Evolutionary conservation across 805 yeast genomes (phyloP).

Genomic region (Metschnikowia matae): DNA sequence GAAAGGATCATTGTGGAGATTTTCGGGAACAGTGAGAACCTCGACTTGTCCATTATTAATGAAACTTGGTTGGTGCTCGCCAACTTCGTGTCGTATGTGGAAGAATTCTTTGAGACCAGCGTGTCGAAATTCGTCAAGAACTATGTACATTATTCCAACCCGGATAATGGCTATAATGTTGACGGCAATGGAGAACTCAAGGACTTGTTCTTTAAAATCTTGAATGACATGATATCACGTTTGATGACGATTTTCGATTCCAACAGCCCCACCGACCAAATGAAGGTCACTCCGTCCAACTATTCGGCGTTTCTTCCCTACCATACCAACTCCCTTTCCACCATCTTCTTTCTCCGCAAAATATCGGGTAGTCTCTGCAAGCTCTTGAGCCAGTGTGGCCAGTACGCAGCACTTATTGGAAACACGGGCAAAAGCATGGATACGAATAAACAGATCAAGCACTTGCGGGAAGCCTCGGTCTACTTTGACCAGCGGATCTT

Average conservation of each 20-base stretch:
- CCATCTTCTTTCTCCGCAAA: slow-evolving; percentile 32
- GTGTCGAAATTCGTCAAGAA: slow-evolving; percentile 35
- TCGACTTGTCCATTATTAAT: slow-evolving; percentile 38
- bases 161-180: slow-evolving; percentile 21
- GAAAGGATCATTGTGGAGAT: slow-evolving; percentile 27
- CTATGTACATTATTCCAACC: slow-evolving; percentile 30
- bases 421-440: slow-evolving; percentile 29
- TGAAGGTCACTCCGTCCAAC: slow-evolving; percentile 34
- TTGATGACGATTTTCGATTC: slow-evolving; percentile 29
- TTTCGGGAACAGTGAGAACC: slow-evolving; percentile 36
- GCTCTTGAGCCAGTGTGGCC: slow-evolving; percentile 31
- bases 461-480: slow-evolving; percentile 28
- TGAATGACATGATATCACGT: slow-evolving; percentile 24
- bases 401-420: slow-evolving; percentile 30
- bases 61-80: slow-evolving; percentile 42
- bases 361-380: slow-evolving; percentile 26
- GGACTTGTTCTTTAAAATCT: slow-evolving; percentile 23
- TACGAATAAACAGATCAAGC: slow-evolving; percentile 35
- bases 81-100: slow-evolving; percentile 33
- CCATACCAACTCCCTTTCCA: slow-evolving; percentile 38
- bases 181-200: slow-evolving; percentile 30
- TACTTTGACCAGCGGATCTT: slow-evolving; percentile 35
- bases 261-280: slow-evolving; percentile 25
- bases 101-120: slow-evolving; percentile 27
- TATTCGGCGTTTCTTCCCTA: slow-evolving; percentile 36